Evolutionary conservation across 2,329 filamentous ascomycete genomes (phyloP).

Genomic region (Didymella pomorum): DNA sequence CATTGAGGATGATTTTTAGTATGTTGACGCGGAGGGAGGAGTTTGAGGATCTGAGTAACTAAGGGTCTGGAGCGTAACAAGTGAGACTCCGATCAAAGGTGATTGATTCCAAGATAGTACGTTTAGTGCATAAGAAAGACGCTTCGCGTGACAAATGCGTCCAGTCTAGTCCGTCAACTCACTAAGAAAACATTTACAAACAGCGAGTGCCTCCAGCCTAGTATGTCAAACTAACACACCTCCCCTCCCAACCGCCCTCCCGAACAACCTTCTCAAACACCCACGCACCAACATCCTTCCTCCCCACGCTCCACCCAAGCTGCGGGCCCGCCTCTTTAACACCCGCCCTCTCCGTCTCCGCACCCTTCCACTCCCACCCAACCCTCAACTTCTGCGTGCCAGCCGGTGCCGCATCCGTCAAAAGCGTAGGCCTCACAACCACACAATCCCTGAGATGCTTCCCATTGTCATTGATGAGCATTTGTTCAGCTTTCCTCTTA

Average conservation of each 20-base stretch:
- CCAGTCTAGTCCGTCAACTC: no score
- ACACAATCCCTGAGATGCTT: conserved; percentile 37
- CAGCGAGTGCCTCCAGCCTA: conserved; percentile 11
- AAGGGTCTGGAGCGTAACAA: no score
- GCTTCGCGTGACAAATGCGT: no score
- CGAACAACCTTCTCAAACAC: conserved; percentile 49
- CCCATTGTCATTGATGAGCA: conserved; percentile 36
- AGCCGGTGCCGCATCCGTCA: conserved; percentile 42
- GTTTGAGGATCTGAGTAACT: no score
- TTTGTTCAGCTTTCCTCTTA: conserved; percentile 49
- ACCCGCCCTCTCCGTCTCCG: conserved; percentile 6
- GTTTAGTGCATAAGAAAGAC: no score
- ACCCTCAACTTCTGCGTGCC: conserved; percentile 41
- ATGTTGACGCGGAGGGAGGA: no score
- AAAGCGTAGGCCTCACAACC: conserved; percentile 49
- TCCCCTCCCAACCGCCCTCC: conserved; percentile 40
- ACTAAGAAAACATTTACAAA: no score
- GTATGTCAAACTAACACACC: conserved; percentile 48
- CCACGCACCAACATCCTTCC: conserved; percentile 53
- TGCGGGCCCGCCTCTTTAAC: conserved; percentile 41
- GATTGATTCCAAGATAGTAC: no score
- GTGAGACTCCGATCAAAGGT: no score
- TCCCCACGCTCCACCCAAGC: conserved; percentile 50
- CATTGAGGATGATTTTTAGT: no score
- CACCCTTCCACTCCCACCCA: conserved; percentile 43